A percentile compares a stretch with the other conserved stretches of the same genome.
These are phyloP conservation scores for Austroboletus festivus DNA, from an alignment of 768 basidiomycete species.

Conservation along the genomic window DNA sequence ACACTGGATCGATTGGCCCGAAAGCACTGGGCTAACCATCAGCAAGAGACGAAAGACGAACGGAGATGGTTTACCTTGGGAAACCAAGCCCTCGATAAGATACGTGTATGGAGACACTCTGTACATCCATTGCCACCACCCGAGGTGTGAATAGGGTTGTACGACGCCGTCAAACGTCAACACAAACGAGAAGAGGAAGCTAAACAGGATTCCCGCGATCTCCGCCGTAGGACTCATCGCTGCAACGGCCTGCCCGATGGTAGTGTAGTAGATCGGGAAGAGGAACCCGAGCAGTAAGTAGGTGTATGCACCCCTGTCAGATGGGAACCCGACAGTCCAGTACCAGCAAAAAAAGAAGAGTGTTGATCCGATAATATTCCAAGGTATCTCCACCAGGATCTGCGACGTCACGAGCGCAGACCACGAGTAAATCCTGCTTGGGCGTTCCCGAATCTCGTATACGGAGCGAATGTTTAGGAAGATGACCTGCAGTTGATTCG, in stretches of 20 bases:
- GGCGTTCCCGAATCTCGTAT: constrained; percentile 65
- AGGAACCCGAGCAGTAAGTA: constrained; percentile 52
- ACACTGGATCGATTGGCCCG: constrained; percentile 51
- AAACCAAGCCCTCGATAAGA: constrained; percentile 46
- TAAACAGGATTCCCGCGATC: constrained; percentile 57
- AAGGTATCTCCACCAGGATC: constrained; percentile 56
- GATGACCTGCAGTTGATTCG: constrained; percentile 61
- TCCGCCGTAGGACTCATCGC: constrained; percentile 59
- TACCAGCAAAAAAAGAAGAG: constrained; percentile 68
- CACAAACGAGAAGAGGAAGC: constrained; percentile 59
- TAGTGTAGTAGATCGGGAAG: constrained; percentile 61
- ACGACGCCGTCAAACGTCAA: constrained; percentile 68
- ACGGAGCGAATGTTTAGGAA: constrained; percentile 58
- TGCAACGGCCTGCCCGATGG: constrained; percentile 58
- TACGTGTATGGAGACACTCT: constrained; percentile 53
- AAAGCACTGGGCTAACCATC: constrained; percentile 40
- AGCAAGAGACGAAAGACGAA: neutral
- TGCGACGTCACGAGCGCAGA: constrained; percentile 53
- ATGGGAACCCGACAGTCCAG: constrained; percentile 63
- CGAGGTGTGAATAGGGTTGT: constrained; percentile 58
- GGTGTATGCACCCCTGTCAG: constrained; percentile 54
- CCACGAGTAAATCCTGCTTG: constrained; percentile 67
- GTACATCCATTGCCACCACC: constrained; percentile 77
- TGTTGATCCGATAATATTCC: constrained; percentile 56
- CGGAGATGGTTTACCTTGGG: constrained; percentile 38